Evolutionary conservation across 306 rosid species (phyloP).

Genomic region (Quillaja saponaria): DNA sequence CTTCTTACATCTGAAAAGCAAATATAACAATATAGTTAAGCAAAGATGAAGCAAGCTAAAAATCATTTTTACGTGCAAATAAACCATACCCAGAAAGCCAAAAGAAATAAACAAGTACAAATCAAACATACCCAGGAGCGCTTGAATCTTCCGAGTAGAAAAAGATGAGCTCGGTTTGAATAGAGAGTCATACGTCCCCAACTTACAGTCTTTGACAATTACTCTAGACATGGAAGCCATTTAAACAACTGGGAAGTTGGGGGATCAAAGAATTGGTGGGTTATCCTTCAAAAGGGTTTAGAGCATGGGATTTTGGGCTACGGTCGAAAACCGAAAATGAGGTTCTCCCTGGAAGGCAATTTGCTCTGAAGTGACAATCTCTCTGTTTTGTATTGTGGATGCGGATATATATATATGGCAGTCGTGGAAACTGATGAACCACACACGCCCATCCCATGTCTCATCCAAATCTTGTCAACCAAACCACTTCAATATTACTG

Average conservation of each 20-base stretch:
- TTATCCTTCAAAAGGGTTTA: not conserved
- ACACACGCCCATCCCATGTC: conserved; percentile 2
- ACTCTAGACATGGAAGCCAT: conserved; percentile 65
- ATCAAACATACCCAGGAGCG: conserved; percentile 52
- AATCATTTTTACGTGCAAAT: not conserved
- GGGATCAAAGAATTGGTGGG: not conserved
- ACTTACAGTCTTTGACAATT: conserved; percentile 48
- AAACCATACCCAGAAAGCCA: not conserved
- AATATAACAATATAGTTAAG: not conserved
- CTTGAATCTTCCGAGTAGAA: conserved; percentile 34
- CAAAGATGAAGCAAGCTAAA: not conserved
- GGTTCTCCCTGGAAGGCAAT: not conserved
- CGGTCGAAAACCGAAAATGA: not conserved
- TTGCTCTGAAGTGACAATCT: conserved; percentile 18
- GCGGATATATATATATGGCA: conserved; percentile 12
- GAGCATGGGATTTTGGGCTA: not conserved
- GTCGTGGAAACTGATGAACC: conserved; percentile 46
- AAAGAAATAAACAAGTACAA: not conserved
- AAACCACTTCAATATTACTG: not conserved
- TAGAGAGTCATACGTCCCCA: conserved; percentile 30
- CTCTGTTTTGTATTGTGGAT: not conserved
- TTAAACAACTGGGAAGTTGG: not conserved
- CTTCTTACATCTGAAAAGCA: conserved; percentile 41
- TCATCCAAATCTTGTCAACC: conserved; percentile 29
- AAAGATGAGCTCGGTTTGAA: conserved; percentile 31